Conservation (phyloP, 208 protist genomes). For the Histomonas meleagridis region DNA sequence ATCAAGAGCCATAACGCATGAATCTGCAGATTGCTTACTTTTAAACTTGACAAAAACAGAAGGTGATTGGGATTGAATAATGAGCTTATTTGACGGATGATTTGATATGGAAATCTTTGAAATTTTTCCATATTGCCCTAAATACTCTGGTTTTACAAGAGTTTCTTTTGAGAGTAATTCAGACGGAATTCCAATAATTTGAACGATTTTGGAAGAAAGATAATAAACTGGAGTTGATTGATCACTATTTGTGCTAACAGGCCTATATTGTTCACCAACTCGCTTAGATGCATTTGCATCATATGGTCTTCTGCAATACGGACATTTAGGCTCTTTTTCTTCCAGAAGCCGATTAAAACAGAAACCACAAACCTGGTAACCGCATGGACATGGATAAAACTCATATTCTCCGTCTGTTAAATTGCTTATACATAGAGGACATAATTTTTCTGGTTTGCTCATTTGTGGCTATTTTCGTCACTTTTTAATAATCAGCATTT, state of each 20-base stretch:
- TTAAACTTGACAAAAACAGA: conserved; percentile 1
- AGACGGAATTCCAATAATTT: neutral
- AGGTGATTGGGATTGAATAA: too few relatives aligned
- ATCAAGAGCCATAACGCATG: neutral
- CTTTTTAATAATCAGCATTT: too few relatives aligned
- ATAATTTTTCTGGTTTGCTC: neutral
- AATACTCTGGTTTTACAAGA: neutral
- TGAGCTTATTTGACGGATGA: neutral
- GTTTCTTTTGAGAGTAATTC: neutral
- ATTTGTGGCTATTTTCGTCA: too few relatives aligned
- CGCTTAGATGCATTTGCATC: neutral
- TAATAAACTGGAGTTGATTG: neutral
- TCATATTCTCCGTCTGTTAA: neutral
- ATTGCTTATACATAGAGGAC: neutral
- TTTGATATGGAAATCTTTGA: neutral
- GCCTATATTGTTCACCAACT: neutral
- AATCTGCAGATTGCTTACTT: neutral
- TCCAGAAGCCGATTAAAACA: neutral
- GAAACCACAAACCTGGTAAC: conserved; percentile 7
- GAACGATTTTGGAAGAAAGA: neutral
- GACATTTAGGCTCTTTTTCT: neutral
- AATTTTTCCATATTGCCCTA: conserved; percentile 2
- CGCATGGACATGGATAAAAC: conserved; percentile 33
- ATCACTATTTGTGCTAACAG: neutral
- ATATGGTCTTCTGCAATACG: neutral